A percentile compares a stretch with the other conserved stretches of the same genome.
Evolutionary conservation across 2,329 filamentous ascomycete genomes (phyloP).

Genomic region (Elsinoe arachidis): DNA sequence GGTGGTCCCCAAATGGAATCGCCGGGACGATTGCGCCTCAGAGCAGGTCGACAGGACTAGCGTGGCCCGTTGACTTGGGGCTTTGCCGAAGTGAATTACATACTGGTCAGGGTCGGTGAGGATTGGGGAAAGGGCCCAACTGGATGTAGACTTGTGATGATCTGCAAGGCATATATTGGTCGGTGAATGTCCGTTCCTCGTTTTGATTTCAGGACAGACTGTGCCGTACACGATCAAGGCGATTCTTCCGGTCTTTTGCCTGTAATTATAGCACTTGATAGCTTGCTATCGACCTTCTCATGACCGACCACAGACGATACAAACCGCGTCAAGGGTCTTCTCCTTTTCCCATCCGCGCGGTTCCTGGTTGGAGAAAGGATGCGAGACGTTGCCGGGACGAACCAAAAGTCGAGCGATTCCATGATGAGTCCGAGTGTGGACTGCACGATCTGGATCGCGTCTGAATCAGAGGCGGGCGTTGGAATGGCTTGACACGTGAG

Average conservation of each 20-base stretch:
- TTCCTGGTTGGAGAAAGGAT: constrained; percentile 6
- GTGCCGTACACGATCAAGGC: not conserved
- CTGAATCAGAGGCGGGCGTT: not conserved
- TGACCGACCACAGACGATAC: not conserved
- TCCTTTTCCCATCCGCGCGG: not conserved
- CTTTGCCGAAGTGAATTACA: not conserved
- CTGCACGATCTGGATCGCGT: not conserved
- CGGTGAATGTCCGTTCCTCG: not conserved
- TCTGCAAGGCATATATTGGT: constrained; percentile 10
- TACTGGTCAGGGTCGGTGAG: too few species aligned
- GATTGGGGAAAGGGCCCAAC: too few species aligned
- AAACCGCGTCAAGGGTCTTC: not conserved
- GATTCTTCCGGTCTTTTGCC: too few species aligned
- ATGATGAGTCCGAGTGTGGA: too few species aligned
- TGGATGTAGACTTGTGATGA: not conserved
- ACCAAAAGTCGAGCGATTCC: not conserved
- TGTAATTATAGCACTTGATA: too few species aligned
- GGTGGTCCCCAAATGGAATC: not conserved
- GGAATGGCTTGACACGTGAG: constrained; percentile 8
- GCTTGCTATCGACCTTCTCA: too few species aligned
- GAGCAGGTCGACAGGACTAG: constrained; percentile 1
- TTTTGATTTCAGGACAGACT: not conserved
- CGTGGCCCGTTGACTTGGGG: not conserved
- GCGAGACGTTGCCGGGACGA: not conserved
- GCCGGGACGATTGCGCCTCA: not conserved